phyloP scores from a whole-genome alignment of 768 basidiomycete species.

The Mycena filopes region DNA sequence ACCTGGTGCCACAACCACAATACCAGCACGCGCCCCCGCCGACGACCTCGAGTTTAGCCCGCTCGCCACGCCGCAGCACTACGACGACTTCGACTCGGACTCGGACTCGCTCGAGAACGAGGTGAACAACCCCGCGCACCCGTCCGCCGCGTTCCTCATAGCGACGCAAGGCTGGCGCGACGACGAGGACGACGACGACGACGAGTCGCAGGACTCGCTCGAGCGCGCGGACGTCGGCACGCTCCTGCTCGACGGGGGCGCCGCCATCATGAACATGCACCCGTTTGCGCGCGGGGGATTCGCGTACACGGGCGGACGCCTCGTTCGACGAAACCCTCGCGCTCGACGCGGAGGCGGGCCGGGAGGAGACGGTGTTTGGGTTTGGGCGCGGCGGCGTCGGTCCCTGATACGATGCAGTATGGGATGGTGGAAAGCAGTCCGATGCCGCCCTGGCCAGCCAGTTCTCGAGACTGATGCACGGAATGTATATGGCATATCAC shows the following conservation, averaged over 20 bases:
- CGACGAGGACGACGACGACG: constrained; percentile 53
- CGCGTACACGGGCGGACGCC: constrained; percentile 54
- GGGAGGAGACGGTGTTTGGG: constrained; percentile 78
- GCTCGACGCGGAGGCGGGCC: constrained; percentile 55
- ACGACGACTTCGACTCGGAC: constrained; percentile 56
- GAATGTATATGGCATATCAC: neutral
- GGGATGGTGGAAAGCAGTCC: constrained; percentile 30
- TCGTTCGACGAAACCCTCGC: constrained; percentile 58
- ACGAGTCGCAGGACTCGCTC: constrained; percentile 67
- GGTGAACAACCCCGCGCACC: constrained; percentile 67
- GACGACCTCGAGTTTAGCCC: constrained; percentile 21
- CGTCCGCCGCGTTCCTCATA: constrained; percentile 79
- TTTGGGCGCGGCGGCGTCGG: constrained; percentile 69
- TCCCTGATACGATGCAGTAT: constrained; percentile 41
- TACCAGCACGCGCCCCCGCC: constrained; percentile 22
- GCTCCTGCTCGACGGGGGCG: constrained; percentile 26
- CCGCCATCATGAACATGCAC: constrained; percentile 60
- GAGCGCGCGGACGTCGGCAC: constrained; percentile 52
- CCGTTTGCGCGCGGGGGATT: constrained; percentile 59
- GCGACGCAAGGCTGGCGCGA: constrained; percentile 48
- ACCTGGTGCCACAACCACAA: neutral
- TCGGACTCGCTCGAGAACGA: constrained; percentile 45
- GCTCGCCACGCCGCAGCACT: constrained; percentile 24
- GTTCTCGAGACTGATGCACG: constrained; percentile 16
- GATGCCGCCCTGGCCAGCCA: constrained; percentile 22